Evolutionary conservation across 345 rosid genomes (phyloP), one percentile per base, ranked within the genome.

Genomic region (Gossypioides kirkii): DNA sequence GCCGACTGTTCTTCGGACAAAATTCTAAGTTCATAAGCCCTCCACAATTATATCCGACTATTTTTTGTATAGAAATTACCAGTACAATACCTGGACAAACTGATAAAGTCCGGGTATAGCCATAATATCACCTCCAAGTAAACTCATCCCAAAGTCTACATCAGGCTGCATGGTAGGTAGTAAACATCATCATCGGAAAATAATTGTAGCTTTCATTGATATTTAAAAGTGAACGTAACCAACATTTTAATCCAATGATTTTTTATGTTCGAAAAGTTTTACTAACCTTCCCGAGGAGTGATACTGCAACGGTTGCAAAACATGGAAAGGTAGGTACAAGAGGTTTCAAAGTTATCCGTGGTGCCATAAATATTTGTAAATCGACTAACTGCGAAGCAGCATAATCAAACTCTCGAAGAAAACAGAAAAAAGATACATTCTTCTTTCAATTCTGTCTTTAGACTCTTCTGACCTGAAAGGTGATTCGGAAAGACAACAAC

Each of bases 291-390:
- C 89, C 91, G 84, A 89, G 84, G 77, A 91, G 78, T 28, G 97
- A 89, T 63, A 89, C 89, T 2, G 64, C 82, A 72, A 87, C 82
- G 50, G 76, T 85, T 43, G 86, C 89, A 64, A 91, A 91, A 72
- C 97, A 91, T 22, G 97, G 97, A 64, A 91, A 86, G n/a, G 91
- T 86, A 42, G 97, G 94, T 41, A 89, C 85, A 59, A 91, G 90
- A 76, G 94, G 97, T 79, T 80, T 87, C 79, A 91, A 72, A 72
- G 92, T 78, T 78, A 89, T 76, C 74, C 92, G 81, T 38, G 91
- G 86, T 61, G 75, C 77, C 13, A 73, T 82, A 72, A 80, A 87
- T 74, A 91, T 47, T 74, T 89, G 94, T 64, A 87, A 22, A 80
- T 91, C 97, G 49, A 89, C 84, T 41, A 91, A 82, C 97, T 91